These are phyloP conservation scores for Skeletonema potamos DNA, from an alignment of 108 stramenopile species.

Conservation along the genomic window DNA sequence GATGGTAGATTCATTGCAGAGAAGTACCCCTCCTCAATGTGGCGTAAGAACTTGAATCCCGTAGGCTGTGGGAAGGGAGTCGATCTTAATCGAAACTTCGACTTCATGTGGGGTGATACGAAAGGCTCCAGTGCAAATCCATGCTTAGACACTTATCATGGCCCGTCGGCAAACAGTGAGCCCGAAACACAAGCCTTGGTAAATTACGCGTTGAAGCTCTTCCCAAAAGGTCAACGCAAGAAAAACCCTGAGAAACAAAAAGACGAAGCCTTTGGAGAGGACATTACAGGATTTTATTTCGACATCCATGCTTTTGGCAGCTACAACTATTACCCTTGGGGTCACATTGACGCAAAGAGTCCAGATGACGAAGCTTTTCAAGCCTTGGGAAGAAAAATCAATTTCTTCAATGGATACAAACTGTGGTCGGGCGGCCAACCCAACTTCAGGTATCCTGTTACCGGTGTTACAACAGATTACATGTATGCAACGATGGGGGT, in stretches of 20 bases:
- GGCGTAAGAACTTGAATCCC: conserved; percentile 56
- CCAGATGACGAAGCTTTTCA: conserved; percentile 43
- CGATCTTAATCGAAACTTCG: conserved; percentile 66
- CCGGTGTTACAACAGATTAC: conserved; percentile 49
- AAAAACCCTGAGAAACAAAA: conserved; percentile 21
- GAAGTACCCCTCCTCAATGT: conserved; percentile 11
- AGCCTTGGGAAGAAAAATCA: conserved; percentile 42
- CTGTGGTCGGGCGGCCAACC: conserved; percentile 27
- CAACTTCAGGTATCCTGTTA: conserved; percentile 23
- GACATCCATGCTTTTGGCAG: conserved; percentile 57
- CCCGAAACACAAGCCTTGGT: conserved; percentile 52
- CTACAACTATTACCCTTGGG: conserved; percentile 44
- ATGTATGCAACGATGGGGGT: conserved; percentile 46
- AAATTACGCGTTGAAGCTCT: conserved; percentile 35
- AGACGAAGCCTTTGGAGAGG: conserved; percentile 29
- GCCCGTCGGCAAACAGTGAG: conserved; percentile 39
- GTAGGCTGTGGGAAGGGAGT: conserved; percentile 33
- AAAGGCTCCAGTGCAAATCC: conserved; percentile 28
- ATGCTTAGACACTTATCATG: conserved; percentile 41
- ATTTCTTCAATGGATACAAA: conserved; percentile 16
- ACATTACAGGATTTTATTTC: conserved; percentile 38
- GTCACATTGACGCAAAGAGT: conserved; percentile 14
- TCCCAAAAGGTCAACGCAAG: conserved; percentile 48
- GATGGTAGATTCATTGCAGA: conserved; percentile 59
- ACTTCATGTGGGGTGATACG: conserved; percentile 49